Evolutionary conservation across 805 yeast species (phyloP).

Genomic region (Lipomyces spencermartinsiae): DNA sequence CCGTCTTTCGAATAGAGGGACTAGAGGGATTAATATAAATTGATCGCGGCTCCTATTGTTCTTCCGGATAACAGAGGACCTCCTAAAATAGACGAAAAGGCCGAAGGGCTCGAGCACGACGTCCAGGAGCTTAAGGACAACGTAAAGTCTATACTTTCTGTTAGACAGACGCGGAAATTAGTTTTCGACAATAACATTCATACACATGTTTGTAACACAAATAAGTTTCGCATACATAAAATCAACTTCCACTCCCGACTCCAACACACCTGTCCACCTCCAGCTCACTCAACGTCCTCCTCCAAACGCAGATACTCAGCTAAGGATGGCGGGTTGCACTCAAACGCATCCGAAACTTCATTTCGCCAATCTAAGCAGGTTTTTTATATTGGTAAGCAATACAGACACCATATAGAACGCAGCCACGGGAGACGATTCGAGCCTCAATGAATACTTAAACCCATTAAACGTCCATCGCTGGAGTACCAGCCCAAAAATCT

Average conservation of each 20-base stretch:
- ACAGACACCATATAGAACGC: too few species aligned
- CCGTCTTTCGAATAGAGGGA: background rate
- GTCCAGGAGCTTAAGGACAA: constrained; percentile 3
- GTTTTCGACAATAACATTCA: too few species aligned
- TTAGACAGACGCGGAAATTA: background rate
- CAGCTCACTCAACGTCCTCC: background rate
- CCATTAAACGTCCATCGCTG: background rate
- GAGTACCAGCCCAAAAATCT: background rate
- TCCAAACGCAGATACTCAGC: background rate
- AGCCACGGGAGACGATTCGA: too few species aligned
- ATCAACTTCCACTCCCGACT: too few species aligned
- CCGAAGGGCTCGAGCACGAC: background rate
- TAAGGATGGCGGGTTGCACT: background rate
- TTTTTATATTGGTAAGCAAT: background rate
- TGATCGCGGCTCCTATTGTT: constrained; percentile 1
- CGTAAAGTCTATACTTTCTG: background rate
- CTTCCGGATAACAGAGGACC: background rate
- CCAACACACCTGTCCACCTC: too few species aligned
- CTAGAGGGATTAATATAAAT: too few species aligned
- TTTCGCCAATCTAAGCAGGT: background rate
- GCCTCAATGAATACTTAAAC: too few species aligned
- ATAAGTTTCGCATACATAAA: too few species aligned
- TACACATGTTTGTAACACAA: too few species aligned
- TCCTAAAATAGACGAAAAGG: background rate
- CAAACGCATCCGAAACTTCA: background rate